Percentiles rank a stretch among this genome's conserved stretches.
These are phyloP conservation scores for Globisporangium iwayamae DNA, from an alignment of 352 stramenopile species.

Conservation along the genomic window DNA sequence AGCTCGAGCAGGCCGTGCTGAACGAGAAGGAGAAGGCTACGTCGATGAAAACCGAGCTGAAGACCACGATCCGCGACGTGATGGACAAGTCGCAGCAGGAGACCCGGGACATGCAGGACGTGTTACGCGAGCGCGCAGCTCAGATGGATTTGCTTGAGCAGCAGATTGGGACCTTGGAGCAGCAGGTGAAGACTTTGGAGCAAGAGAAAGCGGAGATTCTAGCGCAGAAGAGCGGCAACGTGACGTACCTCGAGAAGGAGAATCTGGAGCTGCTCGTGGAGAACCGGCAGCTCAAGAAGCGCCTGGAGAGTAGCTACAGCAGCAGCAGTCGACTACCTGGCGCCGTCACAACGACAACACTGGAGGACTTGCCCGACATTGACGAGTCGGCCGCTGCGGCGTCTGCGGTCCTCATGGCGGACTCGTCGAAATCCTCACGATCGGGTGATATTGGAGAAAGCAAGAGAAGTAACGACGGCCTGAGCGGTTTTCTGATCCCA, in stretches of 20 bases:
- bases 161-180: slow-evolving; percentile 24
- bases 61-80: slow-evolving; percentile 24
- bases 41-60: slow-evolving; percentile 30
- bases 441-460: background rate
- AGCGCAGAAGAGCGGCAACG: slow-evolving; percentile 33
- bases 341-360: background rate
- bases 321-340: too few relatives aligned
- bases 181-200: slow-evolving; percentile 24
- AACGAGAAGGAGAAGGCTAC: slow-evolving; percentile 30
- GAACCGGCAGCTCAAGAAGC: slow-evolving; percentile 54
- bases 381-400: slow-evolving; percentile 27
- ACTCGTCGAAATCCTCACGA: background rate
- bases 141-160: slow-evolving; percentile 37
- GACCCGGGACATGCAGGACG: slow-evolving; percentile 41
- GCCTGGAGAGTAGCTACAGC: slow-evolving; percentile 20
- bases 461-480: background rate
- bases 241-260: slow-evolving; percentile 64
- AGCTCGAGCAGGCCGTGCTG: slow-evolving; percentile 33
- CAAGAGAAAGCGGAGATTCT: slow-evolving; percentile 25
- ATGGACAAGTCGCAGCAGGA: slow-evolving; percentile 54
- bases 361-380: slow-evolving; percentile 21
- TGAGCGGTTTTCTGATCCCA: slow-evolving; percentile 38
- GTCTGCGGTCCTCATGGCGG: slow-evolving; percentile 8
- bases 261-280: slow-evolving; percentile 64
- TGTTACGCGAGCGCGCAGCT: slow-evolving; percentile 46